Conservation (phyloP, 139 green algal species). For the Chlamydomonas incerta region DNA sequence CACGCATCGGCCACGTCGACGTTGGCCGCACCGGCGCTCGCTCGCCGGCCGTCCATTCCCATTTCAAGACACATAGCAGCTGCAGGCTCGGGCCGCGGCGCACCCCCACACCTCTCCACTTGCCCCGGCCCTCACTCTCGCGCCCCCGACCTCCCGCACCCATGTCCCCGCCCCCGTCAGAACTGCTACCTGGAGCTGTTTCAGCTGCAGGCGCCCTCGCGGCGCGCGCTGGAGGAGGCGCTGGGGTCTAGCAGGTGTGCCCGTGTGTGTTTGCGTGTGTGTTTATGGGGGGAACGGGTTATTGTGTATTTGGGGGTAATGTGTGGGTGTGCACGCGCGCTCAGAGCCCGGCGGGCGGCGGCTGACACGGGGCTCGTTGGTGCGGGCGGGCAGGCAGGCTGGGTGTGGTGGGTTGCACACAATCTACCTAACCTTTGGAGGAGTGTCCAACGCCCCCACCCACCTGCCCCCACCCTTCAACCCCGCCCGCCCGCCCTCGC, state of each 20-base stretch:
- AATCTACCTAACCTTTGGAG: too few relatives aligned
- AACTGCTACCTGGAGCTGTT: slow-evolving; percentile 29
- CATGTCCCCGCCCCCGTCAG: neutral
- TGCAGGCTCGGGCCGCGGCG: neutral
- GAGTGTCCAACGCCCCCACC: too few relatives aligned
- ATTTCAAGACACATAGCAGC: neutral
- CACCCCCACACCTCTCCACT: neutral
- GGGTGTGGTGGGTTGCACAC: too few relatives aligned
- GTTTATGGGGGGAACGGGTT: neutral
- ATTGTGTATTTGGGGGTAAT: neutral
- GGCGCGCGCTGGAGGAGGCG: slow-evolving; percentile 20
- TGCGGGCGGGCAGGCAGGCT: too few relatives aligned
- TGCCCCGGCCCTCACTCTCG: neutral
- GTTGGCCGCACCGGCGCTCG: neutral
- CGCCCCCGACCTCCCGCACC: neutral
- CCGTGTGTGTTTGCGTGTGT: neutral
- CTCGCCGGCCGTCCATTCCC: neutral
- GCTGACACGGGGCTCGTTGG: too few relatives aligned
- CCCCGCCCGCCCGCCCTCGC: neutral
- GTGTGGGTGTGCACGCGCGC: neutral
- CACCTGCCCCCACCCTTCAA: too few relatives aligned
- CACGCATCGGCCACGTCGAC: neutral
- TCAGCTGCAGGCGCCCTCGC: slow-evolving; percentile 1
- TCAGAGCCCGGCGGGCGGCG: too few relatives aligned
- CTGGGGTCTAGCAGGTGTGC: slow-evolving; percentile 10